Conservation (phyloP, 352 stramenopile species). For the Globisporangium echinulatum region DNA sequence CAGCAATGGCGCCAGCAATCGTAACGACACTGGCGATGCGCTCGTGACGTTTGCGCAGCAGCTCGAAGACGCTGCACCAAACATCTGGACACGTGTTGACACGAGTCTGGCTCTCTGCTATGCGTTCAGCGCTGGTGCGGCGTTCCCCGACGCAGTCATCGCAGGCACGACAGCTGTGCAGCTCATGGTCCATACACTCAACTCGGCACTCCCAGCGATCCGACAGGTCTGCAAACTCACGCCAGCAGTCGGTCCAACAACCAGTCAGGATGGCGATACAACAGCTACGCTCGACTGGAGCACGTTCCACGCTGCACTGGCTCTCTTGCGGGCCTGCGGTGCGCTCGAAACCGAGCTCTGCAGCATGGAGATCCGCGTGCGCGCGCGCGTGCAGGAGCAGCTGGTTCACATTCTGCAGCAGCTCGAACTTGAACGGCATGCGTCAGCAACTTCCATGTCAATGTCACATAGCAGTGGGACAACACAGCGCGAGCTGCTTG, state of each 20-base stretch:
- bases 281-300: conserved; percentile 41
- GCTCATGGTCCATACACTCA: conserved; percentile 39
- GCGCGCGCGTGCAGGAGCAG: conserved; percentile 54
- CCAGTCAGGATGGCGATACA: conserved; percentile 1
- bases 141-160: conserved; percentile 51
- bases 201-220: conserved; percentile 32
- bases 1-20: conserved; percentile 20
- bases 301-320: conserved; percentile 63
- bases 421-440: not conserved
- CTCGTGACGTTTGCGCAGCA: conserved; percentile 51
- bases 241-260: not conserved
- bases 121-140: conserved; percentile 45
- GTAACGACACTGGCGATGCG: conserved; percentile 15
- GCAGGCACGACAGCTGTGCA: conserved; percentile 33
- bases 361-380: conserved; percentile 34
- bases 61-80: conserved; percentile 46
- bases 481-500: conserved; percentile 20
- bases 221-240: conserved; percentile 29
- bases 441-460: no score
- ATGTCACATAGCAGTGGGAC: conserved; percentile 13
- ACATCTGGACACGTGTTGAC: conserved; percentile 37
- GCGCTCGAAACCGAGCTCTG: conserved; percentile 44
- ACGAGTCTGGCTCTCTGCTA: conserved; percentile 50
- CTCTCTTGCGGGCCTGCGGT: conserved; percentile 54
- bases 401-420: conserved; percentile 26